phyloP scores from a whole-genome alignment of 1,284 basidiomycete genomes.

The Ustilago cynodontis region DNA sequence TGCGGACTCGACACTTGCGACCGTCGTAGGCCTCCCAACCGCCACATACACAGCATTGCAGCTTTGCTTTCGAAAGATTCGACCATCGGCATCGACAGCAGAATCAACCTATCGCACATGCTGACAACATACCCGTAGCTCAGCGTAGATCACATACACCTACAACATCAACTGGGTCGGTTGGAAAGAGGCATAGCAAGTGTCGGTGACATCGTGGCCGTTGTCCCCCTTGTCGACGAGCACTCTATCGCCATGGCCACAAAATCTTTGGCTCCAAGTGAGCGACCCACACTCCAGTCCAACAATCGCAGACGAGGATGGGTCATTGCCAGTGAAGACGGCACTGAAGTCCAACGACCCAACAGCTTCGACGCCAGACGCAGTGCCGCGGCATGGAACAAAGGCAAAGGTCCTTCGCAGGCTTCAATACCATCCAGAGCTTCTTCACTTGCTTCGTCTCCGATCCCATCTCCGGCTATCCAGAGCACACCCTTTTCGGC shows the following conservation, averaged over 20 bases:
- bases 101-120: neutral
- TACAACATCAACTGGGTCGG: neutral
- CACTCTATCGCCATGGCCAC: constrained; percentile 1
- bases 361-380: constrained; percentile 38
- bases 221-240: neutral
- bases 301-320: constrained; percentile 46
- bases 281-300: constrained; percentile 12
- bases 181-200: neutral
- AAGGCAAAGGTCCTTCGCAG: constrained; percentile 43
- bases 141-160: neutral
- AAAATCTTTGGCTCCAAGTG: constrained; percentile 2
- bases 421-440: constrained; percentile 47
- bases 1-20: neutral
- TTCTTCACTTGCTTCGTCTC: constrained; percentile 29
- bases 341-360: constrained; percentile 18
- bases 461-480: constrained; percentile 8
- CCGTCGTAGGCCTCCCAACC: neutral
- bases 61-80: neutral
- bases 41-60: neutral
- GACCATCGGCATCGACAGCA: neutral
- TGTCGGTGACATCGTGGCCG: neutral
- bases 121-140: neutral
- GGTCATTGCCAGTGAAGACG: constrained; percentile 51
- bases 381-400: constrained; percentile 50
- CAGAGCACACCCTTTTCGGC: constrained; percentile 4